Conservation (phyloP, 2,329 filamentous ascomycete species). For the Hypoxylon sp. region DNA sequence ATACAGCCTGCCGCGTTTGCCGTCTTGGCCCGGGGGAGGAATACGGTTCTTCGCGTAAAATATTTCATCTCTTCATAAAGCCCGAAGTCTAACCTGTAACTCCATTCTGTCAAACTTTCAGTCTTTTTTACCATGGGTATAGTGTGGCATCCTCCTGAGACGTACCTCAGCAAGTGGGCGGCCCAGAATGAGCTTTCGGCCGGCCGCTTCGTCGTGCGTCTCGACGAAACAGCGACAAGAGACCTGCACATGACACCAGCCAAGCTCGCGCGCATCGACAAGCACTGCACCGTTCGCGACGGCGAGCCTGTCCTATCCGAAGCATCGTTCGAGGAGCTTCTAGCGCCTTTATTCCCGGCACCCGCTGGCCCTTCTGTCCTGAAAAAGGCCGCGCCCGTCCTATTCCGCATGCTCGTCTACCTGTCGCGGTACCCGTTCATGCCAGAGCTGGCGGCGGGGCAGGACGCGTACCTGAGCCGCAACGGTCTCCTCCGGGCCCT, state of each 20-base stretch:
- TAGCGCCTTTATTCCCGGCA: background rate
- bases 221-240: background rate
- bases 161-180: background rate
- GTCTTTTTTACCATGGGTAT: background rate
- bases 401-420: conserved; percentile 3
- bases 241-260: background rate
- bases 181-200: background rate
- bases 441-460: background rate
- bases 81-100: background rate
- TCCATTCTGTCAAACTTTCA: background rate
- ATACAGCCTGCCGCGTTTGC: background rate
- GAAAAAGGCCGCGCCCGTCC: background rate
- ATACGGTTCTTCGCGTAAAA: background rate
- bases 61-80: background rate
- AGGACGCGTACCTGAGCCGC: background rate
- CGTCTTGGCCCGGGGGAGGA: background rate
- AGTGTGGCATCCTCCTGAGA: too few relatives aligned
- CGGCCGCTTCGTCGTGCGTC: background rate
- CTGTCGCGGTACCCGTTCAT: background rate
- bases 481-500: background rate
- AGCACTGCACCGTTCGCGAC: background rate
- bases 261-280: background rate
- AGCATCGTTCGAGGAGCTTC: background rate
- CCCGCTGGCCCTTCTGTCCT: background rate
- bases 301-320: background rate